Evolutionary conservation across 345 rosid genomes (phyloP), one percentile per base, ranked within the genome.

Genomic region (Hibiscus mutabilis): DNA sequence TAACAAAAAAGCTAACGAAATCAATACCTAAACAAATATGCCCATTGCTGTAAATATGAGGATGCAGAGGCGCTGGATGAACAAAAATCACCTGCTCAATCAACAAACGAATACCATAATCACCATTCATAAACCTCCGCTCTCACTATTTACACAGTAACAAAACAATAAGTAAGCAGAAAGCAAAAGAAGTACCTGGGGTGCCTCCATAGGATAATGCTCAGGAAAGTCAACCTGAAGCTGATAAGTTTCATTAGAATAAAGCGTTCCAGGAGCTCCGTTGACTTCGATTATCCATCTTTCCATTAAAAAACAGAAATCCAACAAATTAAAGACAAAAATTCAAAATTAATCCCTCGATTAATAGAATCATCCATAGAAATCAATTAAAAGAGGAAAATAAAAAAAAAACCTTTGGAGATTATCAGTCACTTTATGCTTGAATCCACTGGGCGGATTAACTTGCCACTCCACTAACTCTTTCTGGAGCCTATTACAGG

Each of bases 401-500:
- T 0, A 22, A 9, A 55, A 73, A 85, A 29, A 31, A 55, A 73
- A 85, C 89, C 82, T 79, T 75, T 86, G 90, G 67, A 89, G 90
- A 77, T 82, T 84, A 79, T 89, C 91, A 67, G 89, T 83, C 64
- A 81, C 87, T 80, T 82, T 87, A 78, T 83, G 95, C 60, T 86
- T 84, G 76, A 87, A 89, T 47, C 90, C 91, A 5, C 81, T 55
- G 0, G 99, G 97, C 72, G 97, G 97, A 81, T 85, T 90, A 83
- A 82, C 86, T 77, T 91, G 97, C 99, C 99, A 92, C 80, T 95
- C 97, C 21, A 81, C 80, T 29, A 95, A 87, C 91, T 95, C 99
- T 68, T 95, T 92, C 84, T 95, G 99, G 69, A 95, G 93, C 59
- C 99, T 86, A 75, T 95, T 92, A 82, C 89, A 82, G 29, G 99